Base-by-base conservation (phyloP, 176 grass and related monocot genomes). In the Saccharum spontaneum region DNA sequence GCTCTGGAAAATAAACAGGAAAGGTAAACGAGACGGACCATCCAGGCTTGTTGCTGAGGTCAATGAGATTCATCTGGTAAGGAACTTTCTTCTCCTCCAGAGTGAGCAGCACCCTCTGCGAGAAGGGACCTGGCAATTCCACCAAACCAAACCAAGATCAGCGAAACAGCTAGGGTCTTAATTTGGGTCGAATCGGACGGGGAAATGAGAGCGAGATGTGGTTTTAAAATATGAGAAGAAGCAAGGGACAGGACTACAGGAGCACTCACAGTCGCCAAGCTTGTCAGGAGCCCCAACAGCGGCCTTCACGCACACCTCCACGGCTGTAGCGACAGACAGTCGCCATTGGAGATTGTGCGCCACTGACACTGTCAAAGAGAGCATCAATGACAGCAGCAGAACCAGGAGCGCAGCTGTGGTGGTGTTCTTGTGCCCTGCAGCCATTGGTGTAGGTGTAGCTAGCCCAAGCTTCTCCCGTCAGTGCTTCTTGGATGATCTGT, bases 51-150 rank as follows among this genome's bases (percentile, higher is more conserved):
- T 92, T 87, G 68, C 69, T 85, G 73, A 95, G 46, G 55, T 95
- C 85, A 82, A 98, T 55, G 77, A 94, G 85, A 80, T 87, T 98
- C 69, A 81, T 59, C 46, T 94, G 69, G 89, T 98, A 95, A 54
- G 93, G 9, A 18, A 92, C 84, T 46, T 93, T 90, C 93, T 98
- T 95, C 96, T 95, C 96, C 89, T 98, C 89, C 50, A 98, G 78
- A 34, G 93, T 89, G 67, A 98, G 82, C 44, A 98, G 87, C 70
- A 95, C 91, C 64, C 89, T 91, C 43, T 98, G 93, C 4, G 85
- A 83, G 83, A 95, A 98, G 13, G 96, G 96, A 41, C 93, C 93
- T 98, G 59, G 28, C 28, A 11, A 22, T 46, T 64, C 23, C 11
- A 28, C 20, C 28, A 16, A 54, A 50, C 82, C 26, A 36, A 2